phyloP scores from a whole-genome alignment of 352 stramenopile genomes.

The Pythium scleroteichum region DNA sequence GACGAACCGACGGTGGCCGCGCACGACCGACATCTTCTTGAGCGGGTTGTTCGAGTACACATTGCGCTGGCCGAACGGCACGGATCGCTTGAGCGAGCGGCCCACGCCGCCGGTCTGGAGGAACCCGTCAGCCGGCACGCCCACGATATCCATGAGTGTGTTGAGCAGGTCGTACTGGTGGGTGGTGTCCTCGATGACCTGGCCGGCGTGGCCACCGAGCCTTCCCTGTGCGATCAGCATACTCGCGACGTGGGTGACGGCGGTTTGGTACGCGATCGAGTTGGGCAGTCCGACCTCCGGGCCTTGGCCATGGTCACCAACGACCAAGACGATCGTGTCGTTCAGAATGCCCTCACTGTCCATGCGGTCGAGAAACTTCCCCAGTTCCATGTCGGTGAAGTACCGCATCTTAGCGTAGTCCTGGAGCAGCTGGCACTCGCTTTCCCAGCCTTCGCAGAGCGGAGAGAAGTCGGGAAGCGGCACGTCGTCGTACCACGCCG shows the following conservation, averaged over 20 bases:
- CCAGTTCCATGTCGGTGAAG: conserved; percentile 46
- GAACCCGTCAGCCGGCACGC: conserved; percentile 18
- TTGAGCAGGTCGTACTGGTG: conserved; percentile 29
- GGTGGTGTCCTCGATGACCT: conserved; percentile 10
- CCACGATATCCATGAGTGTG: conserved; percentile 24
- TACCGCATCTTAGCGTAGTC: conserved; percentile 46
- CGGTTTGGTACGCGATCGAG: conserved; percentile 24
- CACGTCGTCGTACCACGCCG: conserved; percentile 40
- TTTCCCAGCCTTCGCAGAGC: conserved; percentile 36
- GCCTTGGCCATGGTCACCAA: conserved; percentile 48
- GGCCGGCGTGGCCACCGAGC: conserved; percentile 9
- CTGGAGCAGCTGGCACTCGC: conserved; percentile 26
- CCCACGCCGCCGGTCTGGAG: conserved; percentile 20
- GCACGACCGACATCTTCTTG: conserved; percentile 38
- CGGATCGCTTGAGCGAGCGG: conserved; percentile 38
- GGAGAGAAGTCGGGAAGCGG: conserved; percentile 39
- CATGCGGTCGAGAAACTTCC: conserved; percentile 52
- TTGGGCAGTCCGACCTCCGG: conserved; percentile 32
- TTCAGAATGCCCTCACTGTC: conserved; percentile 37
- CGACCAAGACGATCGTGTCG: conserved; percentile 54
- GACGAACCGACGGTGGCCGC: conserved; percentile 33
- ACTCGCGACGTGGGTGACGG: conserved; percentile 26
- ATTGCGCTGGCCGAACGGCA: conserved; percentile 26
- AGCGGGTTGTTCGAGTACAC: conserved; percentile 57
- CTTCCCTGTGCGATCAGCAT: conserved; percentile 20